Evolutionary conservation across 306 rosid genomes (phyloP), one percentile per base, ranked within the genome.

Genomic region (Abrus pulchellus): DNA sequence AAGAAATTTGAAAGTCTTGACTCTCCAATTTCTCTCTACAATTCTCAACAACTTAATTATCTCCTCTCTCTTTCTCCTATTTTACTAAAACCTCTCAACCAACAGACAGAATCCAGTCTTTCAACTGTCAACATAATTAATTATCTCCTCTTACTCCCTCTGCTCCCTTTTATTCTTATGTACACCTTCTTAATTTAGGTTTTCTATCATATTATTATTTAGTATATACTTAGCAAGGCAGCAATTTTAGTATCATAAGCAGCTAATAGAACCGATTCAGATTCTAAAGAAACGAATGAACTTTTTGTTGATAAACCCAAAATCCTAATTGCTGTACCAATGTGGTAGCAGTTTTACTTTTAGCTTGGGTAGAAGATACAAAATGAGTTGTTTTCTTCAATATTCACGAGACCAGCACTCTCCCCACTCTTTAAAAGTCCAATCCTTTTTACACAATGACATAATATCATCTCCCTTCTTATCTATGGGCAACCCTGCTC

Each of bases 161-260:
- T 32, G 14, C 40, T 59, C 38, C 13, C 20, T 9, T 60, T 60
- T 32, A 62, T 13, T 13, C 47, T 34, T 4, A 40, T 34, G 12
- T 62, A 34, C 45, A 62, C 47, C 28, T 45, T 12, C 68, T 34
- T 11, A 61, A 14, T 34, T 34, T 28, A 48, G 69, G 11, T 36
- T 4, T 36, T 27, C 29, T 13, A 63, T 13, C 30, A 36, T 34
- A 62, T 34, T 34, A 34, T 36, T 11, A 3, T 52, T 52, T 52
- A 50, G 53, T 56, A 44, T 32, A 59, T 50, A 69, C 34, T 47
- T 41, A 40, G 12, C 69, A 48, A 43, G 20, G 59, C 61, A 20
- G 38, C 38, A 54, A 59, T 14, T 75, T 74, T 68, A 61, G 27
- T 65, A 44, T 60, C 73, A 78, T 49, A 76, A 72, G 28, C 40